Evolutionary conservation across 2,329 filamentous ascomycete genomes (phyloP).

Genomic region (Geosmithia morbida): DNA sequence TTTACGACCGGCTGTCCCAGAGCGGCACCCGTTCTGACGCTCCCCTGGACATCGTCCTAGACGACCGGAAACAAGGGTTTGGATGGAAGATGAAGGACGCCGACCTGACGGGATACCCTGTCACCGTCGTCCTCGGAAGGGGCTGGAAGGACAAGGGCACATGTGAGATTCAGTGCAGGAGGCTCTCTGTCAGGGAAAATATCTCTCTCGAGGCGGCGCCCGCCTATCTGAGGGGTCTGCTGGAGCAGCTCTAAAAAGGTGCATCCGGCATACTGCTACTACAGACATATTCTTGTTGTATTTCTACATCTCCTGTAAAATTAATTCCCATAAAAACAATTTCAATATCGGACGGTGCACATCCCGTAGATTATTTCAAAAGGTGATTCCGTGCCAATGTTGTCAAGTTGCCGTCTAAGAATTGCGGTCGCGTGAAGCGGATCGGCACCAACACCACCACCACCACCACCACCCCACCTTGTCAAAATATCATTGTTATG

Average conservation of each 20-base stretch:
- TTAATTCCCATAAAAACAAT: too few species aligned
- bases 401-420: not conserved
- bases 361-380: too few species aligned
- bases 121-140: conserved; percentile 67
- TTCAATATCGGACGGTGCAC: too few species aligned
- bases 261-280: not conserved
- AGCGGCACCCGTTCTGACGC: conserved; percentile 4
- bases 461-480: not conserved
- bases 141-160: conserved; percentile 42
- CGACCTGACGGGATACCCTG: conserved; percentile 75
- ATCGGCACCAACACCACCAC: not conserved
- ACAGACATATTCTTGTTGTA: not conserved
- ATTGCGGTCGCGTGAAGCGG: not conserved
- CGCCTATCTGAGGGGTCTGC: conserved; percentile 16
- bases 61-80: conserved; percentile 55
- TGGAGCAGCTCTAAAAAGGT: conserved; percentile 31
- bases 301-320: not conserved
- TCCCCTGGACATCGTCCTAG: conserved; percentile 51
- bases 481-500: not conserved
- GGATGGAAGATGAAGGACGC: conserved; percentile 86
- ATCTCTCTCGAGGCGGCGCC: conserved; percentile 36
- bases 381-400: too few species aligned
- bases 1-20: conserved; percentile 47
- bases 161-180: conserved; percentile 71
- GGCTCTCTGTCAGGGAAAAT: conserved; percentile 45